A percentile compares a stretch with the other conserved stretches of the same genome.
phyloP scores from a whole-genome alignment of 2,329 filamentous ascomycete species.

The Penicillium sp. region DNA sequence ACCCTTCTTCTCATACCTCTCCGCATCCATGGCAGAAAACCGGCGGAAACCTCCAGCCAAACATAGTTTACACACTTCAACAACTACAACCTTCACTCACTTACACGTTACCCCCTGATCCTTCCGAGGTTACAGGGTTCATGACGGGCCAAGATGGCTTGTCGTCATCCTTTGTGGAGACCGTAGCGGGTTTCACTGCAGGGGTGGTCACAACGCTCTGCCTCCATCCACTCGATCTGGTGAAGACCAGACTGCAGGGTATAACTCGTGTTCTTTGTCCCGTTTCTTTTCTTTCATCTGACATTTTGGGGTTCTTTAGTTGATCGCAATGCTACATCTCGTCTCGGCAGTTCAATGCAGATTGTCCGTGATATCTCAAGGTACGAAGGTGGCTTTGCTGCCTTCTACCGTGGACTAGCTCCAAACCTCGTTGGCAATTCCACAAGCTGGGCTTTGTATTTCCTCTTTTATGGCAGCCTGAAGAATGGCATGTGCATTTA shows the following conservation, averaged over 20 bases:
- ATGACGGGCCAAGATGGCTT: conserved; percentile 56
- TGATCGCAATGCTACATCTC: conserved; percentile 51
- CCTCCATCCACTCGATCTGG: conserved; percentile 89
- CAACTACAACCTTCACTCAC: not conserved
- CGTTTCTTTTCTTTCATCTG: conserved; percentile 16
- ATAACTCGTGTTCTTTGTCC: conserved; percentile 13
- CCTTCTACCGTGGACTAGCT: conserved; percentile 84
- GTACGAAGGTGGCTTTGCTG: conserved; percentile 60
- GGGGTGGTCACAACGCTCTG: conserved; percentile 82
- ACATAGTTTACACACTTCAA: not conserved
- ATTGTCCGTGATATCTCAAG: conserved; percentile 54
- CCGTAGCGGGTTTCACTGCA: conserved; percentile 84
- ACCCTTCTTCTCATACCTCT: not conserved
- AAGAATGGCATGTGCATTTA: conserved; percentile 54
- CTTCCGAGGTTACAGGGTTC: conserved; percentile 25
- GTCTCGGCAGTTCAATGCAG: conserved; percentile 54
- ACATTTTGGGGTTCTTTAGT: conserved; percentile 34
- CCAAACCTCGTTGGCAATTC: conserved; percentile 92
- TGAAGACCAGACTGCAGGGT: conserved; percentile 96
- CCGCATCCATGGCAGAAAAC: conserved; percentile 3
- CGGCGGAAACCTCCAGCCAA: not conserved
- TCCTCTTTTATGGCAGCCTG: conserved; percentile 68
- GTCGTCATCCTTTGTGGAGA: conserved; percentile 79
- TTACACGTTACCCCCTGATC: not conserved
- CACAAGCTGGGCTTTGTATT: conserved; percentile 88